Evolutionary conservation across 2,329 filamentous ascomycete species (phyloP), one percentile per base, ranked within the genome.

Genomic region (Exophiala aquamarina): DNA sequence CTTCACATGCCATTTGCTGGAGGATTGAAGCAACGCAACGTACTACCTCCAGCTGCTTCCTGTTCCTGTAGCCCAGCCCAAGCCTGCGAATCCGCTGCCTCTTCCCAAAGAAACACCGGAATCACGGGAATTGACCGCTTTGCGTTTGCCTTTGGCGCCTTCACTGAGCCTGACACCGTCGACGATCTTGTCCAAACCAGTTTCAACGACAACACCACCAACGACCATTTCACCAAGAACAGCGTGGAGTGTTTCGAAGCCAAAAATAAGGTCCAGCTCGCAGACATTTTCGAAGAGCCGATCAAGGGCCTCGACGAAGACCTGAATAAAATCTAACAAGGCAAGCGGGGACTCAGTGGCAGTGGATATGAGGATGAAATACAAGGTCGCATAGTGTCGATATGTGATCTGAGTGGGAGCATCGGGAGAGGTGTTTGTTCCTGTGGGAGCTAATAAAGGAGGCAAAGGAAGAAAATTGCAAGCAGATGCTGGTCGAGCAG

Each of bases 241-340:
- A 2, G 92, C 87, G 73, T 98, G 93, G 61, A 98, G 76, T 13
- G 90, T 94, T 77, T 98, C 93, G 61, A 95, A 98, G 66, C 97
- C 97, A 75, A 98, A 98, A 67, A 98, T 98, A 59, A 98, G 78
- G 68, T 98, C 91, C 46, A 98, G 76, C 74, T 98, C 93, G 77
- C 93, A 98, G 8, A 98, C 93, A 66, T 98, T 96, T 72, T 97
- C 93, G 65, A 98, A 98, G 32, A 98, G 77, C 56, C 89, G 83
- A 68, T 98, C 93, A 28, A 98, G 79, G 1, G 92, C 85, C 70
- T 98, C 93, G 55, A 98, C 93, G 62, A 96, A 98, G 50, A 98
- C 93, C 70, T 98, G 93, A 57, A 98, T 97, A 44, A 98, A 75
- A 68, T 98, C 93, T 53, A 98, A 90, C 18, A 98, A 79, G 1